These are phyloP conservation scores for Fusarium domesticum DNA, from an alignment of 2,329 filamentous ascomycete genomes.

Conservation along the genomic window DNA sequence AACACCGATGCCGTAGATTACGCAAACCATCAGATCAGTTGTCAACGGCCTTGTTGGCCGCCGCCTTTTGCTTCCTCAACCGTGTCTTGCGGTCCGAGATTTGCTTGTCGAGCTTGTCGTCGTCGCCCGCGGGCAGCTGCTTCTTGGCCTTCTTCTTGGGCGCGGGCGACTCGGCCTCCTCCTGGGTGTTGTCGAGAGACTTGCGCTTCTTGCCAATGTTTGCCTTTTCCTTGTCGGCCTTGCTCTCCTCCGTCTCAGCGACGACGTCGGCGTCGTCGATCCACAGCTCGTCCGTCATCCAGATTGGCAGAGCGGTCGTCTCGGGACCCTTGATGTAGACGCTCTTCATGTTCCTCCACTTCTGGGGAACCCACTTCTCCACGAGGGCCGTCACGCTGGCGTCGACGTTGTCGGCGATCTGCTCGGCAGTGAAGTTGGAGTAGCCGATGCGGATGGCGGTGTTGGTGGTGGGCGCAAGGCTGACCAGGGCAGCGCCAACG, in stretches of 20 bases:
- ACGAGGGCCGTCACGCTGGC: slow-evolving; percentile 67
- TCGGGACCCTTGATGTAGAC: slow-evolving; percentile 89
- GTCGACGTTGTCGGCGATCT: slow-evolving; percentile 77
- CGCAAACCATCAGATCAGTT: slow-evolving; percentile 33
- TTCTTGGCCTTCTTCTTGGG: slow-evolving; percentile 40
- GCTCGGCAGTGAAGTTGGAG: slow-evolving; percentile 68
- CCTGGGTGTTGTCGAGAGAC: slow-evolving; percentile 38
- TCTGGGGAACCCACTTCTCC: slow-evolving; percentile 76
- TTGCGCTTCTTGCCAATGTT: slow-evolving; percentile 66
- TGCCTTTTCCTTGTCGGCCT: slow-evolving; percentile 48
- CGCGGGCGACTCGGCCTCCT: slow-evolving; percentile 44
- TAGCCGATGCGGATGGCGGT: slow-evolving; percentile 78
- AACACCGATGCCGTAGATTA: slow-evolving; percentile 33
- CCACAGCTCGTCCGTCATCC: slow-evolving; percentile 92
- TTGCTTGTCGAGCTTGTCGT: slow-evolving; percentile 55
- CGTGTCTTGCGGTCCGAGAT: slow-evolving; percentile 57
- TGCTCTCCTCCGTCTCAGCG: slow-evolving; percentile 53
- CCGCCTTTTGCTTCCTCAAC: slow-evolving; percentile 58
- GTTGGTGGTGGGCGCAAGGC: slow-evolving; percentile 74
- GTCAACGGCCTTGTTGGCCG: slow-evolving; percentile 51
- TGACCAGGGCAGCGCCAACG: slow-evolving; percentile 72
- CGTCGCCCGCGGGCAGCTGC: slow-evolving; percentile 44
- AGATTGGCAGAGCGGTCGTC: slow-evolving; percentile 88
- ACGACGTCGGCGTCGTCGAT: slow-evolving; percentile 72
- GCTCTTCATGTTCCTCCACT: slow-evolving; percentile 81